Base-by-base conservation (phyloP, 768 basidiomycete species). In the Xerocomellus intermedius region DNA sequence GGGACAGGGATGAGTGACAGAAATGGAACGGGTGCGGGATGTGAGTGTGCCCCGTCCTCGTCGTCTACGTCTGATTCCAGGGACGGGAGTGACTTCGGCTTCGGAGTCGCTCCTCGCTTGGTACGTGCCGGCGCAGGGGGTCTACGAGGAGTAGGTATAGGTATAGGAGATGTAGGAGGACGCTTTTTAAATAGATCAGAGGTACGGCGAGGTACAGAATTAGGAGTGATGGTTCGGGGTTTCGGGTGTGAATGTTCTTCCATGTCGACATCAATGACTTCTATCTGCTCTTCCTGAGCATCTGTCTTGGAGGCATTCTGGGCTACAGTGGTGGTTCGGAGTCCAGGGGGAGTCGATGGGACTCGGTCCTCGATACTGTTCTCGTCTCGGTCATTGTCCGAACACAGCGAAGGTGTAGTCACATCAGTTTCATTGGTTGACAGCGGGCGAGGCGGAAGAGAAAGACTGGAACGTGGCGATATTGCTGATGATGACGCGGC, bases 381-480 rank as follows among this genome's bases (percentile, higher is more conserved):
- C 33, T 80, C 80, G 10, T 81, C 74, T 35, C 68, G 76, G 37
- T 85, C 86, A 54, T 87, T 85, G 64, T 91, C 89, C 4, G 89
- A 90, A 62, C 82, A 86, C 16, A 91, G 73, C 0, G 87, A 89
- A 0, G 89, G 89, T 0, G 89, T 91, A 1, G 77, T 74, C 19
- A 76, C 53, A 37, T 77, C 77, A 2, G 75, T 73, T 47, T 74
- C 77, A 14, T 70, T 72, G 21, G 60, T 61, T 61, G 76, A 52
- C 75, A 59, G 66, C 12, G 65, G 63, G 26, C 37, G 60, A 53
- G 52, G 44, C 3, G 54, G 54, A 41, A 54, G 24, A 12, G 59
- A 59, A 43, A 59, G 44, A 70, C 6, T 71, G 60, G 52, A 67
- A 55, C 30, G 71, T 65, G 8, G 64, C 55, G 19, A 70, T 60